Evolutionary conservation across 139 green algal species (phyloP).

Genomic region (Pleodorina starrii): DNA sequence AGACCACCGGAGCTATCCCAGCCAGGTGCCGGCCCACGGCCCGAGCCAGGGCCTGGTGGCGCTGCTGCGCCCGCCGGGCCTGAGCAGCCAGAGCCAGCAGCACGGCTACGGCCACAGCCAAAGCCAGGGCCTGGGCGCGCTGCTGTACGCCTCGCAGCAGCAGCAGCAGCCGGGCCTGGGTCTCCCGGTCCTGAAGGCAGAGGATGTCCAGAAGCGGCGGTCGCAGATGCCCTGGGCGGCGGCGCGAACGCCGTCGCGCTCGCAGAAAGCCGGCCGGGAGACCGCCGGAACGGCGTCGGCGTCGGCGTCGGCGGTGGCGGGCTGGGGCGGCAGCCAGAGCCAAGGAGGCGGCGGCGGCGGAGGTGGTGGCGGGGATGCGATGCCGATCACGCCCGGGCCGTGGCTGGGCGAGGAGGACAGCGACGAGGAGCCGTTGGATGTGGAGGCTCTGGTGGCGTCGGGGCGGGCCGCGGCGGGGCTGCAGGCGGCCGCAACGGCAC

Average conservation of each 20-base stretch:
- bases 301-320: no score
- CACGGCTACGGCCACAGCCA: not conserved
- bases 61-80: not conserved
- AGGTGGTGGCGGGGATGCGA: not conserved
- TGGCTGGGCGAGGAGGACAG: not conserved
- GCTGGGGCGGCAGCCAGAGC: not conserved
- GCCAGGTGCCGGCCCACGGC: not conserved
- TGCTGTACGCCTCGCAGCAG: not conserved
- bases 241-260: not conserved
- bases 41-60: not conserved
- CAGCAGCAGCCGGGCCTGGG: not conserved
- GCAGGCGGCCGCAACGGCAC: not conserved
- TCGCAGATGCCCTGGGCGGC: conserved; percentile 34
- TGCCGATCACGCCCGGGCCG: conserved; percentile 7
- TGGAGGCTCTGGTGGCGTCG: not conserved
- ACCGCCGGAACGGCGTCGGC: no score
- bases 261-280: no score
- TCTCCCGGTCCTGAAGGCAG: not conserved
- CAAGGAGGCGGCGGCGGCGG: not conserved
- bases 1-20: not conserved
- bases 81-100: conserved; percentile 20
- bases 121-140: not conserved
- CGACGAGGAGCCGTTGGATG: conserved; percentile 4
- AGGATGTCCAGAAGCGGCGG: not conserved
- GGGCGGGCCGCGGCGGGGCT: conserved; percentile 3